phyloP scores from a whole-genome alignment of 805 yeast species.

The Metschnikowia orientalis region DNA sequence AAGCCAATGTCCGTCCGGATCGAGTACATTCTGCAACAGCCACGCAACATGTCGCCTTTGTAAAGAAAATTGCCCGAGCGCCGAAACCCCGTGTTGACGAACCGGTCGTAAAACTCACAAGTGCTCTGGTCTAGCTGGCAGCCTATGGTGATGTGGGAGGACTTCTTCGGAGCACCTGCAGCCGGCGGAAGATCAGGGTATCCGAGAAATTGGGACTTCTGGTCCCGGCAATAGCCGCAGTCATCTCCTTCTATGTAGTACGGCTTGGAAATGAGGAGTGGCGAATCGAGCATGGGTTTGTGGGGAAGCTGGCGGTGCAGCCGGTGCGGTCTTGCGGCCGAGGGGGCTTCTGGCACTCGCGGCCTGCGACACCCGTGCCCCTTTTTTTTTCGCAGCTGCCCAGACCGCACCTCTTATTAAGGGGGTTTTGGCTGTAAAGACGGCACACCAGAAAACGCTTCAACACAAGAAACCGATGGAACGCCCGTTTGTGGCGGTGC shows the following conservation, averaged over 20 bases:
- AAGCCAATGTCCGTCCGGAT: conserved; percentile 54
- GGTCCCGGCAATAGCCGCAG: conserved; percentile 75
- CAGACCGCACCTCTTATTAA: too few relatives aligned
- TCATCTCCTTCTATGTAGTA: conserved; percentile 39
- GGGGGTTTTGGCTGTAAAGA: too few relatives aligned
- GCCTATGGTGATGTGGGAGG: conserved; percentile 29
- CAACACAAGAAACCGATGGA: too few relatives aligned
- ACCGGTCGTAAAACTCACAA: conserved; percentile 51
- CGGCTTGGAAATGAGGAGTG: conserved; percentile 40
- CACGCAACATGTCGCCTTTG: conserved; percentile 60
- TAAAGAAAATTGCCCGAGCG: conserved; percentile 70
- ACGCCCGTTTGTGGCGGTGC: too few relatives aligned
- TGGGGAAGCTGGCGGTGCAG: too few relatives aligned
- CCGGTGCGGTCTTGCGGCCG: too few relatives aligned
- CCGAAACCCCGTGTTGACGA: conserved; percentile 73
- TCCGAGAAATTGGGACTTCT: conserved; percentile 32
- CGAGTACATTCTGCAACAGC: conserved; percentile 78
- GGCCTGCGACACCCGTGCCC: too few relatives aligned
- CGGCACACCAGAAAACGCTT: too few relatives aligned
- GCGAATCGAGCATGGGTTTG: neutral
- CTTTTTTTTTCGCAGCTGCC: too few relatives aligned
- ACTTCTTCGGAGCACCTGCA: conserved; percentile 16
- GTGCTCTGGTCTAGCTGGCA: conserved; percentile 43
- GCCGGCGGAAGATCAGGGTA: conserved; percentile 21
- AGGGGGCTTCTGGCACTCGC: too few relatives aligned